Conservation (phyloP, 331 rosid species). For the Dryas integrifolia region DNA sequence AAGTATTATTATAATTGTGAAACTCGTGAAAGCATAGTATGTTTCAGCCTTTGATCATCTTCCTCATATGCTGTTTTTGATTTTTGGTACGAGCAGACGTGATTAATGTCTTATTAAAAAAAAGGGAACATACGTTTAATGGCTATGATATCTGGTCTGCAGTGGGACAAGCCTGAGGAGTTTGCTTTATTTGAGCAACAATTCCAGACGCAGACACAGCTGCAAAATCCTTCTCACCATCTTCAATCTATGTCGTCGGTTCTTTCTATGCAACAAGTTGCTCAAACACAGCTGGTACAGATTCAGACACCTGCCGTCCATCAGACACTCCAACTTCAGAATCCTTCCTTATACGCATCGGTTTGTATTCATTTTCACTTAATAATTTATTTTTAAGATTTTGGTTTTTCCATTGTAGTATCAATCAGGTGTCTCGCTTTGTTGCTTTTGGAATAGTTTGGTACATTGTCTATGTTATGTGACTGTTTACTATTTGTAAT, state of each 20-base stretch:
- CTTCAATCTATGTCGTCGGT: slow-evolving; percentile 31
- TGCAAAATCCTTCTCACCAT: slow-evolving; percentile 37
- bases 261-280: slow-evolving; percentile 42
- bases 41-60: slow-evolving; percentile 33
- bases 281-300: slow-evolving; percentile 42
- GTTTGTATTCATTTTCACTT: slow-evolving; percentile 13
- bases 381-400: neutral
- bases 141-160: slow-evolving; percentile 36
- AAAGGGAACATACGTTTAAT: slow-evolving; percentile 8
- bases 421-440: neutral
- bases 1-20: slow-evolving; percentile 73
- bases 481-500: neutral
- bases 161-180: slow-evolving; percentile 94
- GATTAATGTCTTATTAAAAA: neutral
- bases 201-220: slow-evolving; percentile 41
- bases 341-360: slow-evolving; percentile 26
- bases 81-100: slow-evolving; percentile 15
- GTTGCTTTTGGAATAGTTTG: neutral
- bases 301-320: slow-evolving; percentile 32
- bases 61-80: slow-evolving; percentile 17
- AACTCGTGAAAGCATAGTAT: slow-evolving; percentile 81
- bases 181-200: slow-evolving; percentile 56
- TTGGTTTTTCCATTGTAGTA: neutral
- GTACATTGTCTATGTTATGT: neutral
- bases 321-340: slow-evolving; percentile 33